These are phyloP conservation scores for Pleurotus ostreatus DNA, from an alignment of 768 basidiomycete genomes.

Conservation along the genomic window DNA sequence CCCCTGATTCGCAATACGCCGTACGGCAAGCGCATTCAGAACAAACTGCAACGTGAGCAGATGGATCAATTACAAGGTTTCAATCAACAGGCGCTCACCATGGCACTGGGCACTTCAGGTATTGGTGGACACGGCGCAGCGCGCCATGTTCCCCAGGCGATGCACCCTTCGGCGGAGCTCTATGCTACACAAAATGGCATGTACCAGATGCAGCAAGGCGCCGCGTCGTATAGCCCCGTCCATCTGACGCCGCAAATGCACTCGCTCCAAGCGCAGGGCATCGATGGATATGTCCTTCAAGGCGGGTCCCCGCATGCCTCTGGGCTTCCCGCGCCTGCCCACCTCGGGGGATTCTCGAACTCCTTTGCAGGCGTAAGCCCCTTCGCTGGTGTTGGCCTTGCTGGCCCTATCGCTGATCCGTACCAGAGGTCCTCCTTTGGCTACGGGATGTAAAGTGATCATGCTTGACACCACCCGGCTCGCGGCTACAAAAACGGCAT, in stretches of 20 bases:
- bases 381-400: conserved; percentile 54
- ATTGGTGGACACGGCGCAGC: conserved; percentile 36
- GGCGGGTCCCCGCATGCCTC: conserved; percentile 65
- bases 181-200: conserved; percentile 61
- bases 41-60: conserved; percentile 95
- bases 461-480: neutral
- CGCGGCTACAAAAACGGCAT: conserved; percentile 13
- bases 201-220: conserved; percentile 43
- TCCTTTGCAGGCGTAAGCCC: conserved; percentile 44
- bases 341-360: conserved; percentile 51
- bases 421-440: conserved; percentile 73
- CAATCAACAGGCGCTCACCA: conserved; percentile 54
- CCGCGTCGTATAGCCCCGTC: conserved; percentile 50
- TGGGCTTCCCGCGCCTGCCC: conserved; percentile 52
- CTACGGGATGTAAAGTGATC: conserved; percentile 67
- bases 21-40: conserved; percentile 98
- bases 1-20: conserved; percentile 99
- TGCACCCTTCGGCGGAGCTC: conserved; percentile 59
- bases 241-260: conserved; percentile 56
- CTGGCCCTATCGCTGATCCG: conserved; percentile 59
- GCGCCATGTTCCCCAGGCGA: conserved; percentile 54
- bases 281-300: conserved; percentile 81
- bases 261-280: conserved; percentile 62
- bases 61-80: conserved; percentile 62
- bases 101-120: conserved; percentile 54